These are phyloP conservation scores for Trichothecium roseum DNA, from an alignment of 2,329 filamentous ascomycete genomes.

Conservation along the genomic window DNA sequence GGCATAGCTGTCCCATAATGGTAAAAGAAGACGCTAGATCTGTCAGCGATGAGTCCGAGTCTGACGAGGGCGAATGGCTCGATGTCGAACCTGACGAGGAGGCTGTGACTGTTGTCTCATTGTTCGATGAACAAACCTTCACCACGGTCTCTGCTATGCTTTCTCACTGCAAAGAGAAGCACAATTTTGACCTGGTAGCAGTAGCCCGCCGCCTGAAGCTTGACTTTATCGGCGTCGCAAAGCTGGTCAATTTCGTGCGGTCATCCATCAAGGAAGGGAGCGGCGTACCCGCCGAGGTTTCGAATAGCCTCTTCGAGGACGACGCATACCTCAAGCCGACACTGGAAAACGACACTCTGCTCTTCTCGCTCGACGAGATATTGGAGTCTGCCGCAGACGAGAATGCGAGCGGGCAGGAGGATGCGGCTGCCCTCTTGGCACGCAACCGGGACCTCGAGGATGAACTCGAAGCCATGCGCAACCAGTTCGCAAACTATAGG, in stretches of 20 bases:
- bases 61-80: slow-evolving; percentile 39
- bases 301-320: slow-evolving; percentile 54
- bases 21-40: slow-evolving; percentile 10
- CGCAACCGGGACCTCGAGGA: slow-evolving; percentile 48
- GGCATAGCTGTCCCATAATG: neutral
- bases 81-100: slow-evolving; percentile 54
- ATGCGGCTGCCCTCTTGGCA: slow-evolving; percentile 23
- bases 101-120: slow-evolving; percentile 49
- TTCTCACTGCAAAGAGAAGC: slow-evolving; percentile 53
- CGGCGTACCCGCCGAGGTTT: slow-evolving; percentile 46
- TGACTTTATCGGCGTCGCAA: slow-evolving; percentile 65
- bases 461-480: slow-evolving; percentile 46
- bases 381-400: slow-evolving; percentile 30
- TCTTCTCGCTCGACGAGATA: slow-evolving; percentile 75
- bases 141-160: slow-evolving; percentile 56
- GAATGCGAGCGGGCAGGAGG: neutral
- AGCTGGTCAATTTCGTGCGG: slow-evolving; percentile 62
- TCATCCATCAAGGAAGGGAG: slow-evolving; percentile 31
- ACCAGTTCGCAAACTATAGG: slow-evolving; percentile 56
- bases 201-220: slow-evolving; percentile 46
- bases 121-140: slow-evolving; percentile 59
- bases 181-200: slow-evolving; percentile 56
- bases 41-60: slow-evolving; percentile 14
- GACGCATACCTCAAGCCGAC: slow-evolving; percentile 77
- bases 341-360: slow-evolving; percentile 77